These are phyloP conservation scores for Populus nigra DNA, from an alignment of 345 rosid genomes.

Conservation along the genomic window DNA sequence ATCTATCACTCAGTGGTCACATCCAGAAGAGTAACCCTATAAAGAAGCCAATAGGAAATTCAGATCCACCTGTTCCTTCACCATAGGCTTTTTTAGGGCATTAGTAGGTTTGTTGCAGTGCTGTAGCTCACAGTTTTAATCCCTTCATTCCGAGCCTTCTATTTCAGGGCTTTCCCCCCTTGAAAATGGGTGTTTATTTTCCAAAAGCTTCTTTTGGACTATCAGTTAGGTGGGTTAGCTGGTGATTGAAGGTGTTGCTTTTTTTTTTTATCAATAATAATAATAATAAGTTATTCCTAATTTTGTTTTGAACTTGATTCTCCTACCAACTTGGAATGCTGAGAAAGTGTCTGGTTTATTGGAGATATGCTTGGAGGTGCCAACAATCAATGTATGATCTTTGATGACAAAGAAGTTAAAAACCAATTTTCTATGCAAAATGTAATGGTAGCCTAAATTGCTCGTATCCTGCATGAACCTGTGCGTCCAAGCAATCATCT, in stretches of 20 bases:
- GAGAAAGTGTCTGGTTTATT: too few species aligned
- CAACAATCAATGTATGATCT: not conserved
- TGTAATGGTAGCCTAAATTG: too few species aligned
- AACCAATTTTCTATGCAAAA: not conserved
- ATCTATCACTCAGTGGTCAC: slow-evolving; percentile 49
- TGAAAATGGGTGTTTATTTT: not conserved
- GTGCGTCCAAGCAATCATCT: not conserved
- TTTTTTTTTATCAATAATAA: not conserved
- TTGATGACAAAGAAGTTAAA: not conserved
- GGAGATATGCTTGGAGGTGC: too few species aligned
- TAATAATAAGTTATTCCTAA: too few species aligned
- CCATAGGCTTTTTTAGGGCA: slow-evolving; percentile 16
- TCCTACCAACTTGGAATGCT: not conserved
- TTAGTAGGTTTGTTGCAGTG: not conserved
- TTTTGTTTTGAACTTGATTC: not conserved
- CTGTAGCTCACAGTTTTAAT: not conserved
- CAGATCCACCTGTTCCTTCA: slow-evolving; percentile 18
- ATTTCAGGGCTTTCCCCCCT: not conserved
- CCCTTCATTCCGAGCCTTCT: not conserved
- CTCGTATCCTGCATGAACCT: not conserved
- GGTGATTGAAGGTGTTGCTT: not conserved
- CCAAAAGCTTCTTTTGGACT: not conserved
- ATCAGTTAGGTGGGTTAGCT: not conserved
- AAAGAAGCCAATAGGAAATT: slow-evolving; percentile 24
- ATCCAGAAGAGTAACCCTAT: slow-evolving; percentile 18